Base-by-base conservation (phyloP, 257 asterid species). In the Solanum clarkiae region DNA sequence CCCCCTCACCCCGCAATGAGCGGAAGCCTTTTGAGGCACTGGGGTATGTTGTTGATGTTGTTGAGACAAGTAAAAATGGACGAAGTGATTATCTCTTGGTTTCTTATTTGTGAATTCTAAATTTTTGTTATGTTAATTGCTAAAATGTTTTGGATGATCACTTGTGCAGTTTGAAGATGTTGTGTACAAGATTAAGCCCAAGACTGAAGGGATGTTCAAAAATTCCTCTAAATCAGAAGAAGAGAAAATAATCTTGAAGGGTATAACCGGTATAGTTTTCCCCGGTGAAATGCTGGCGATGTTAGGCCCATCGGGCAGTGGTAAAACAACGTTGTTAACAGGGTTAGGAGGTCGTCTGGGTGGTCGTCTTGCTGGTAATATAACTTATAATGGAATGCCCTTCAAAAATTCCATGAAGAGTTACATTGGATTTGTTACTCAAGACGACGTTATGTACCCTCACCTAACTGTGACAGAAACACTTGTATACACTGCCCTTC, bases 291-390 rank as follows among this genome's bases (percentile, higher is more conserved):
- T 96, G 80, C 85, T 96, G 42, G 98, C 99, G 10, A 91, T 96
- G 97, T 89, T 96, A 42, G 99, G 98, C 4, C 99, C 98, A 4
- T 96, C 99, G 0, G 99, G 99, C 65, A 91, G 98, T 85, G 99
- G 99, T 80, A 94, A 94, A 84, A 93, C 99, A 1, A 96, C 99
- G 20, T 90, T 95, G 7, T 80, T 94, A 24, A 96, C 98, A 0
- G 97, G 95, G 0, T 80, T 96, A 2, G 98, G 98, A 1, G 98
- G 98, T 80, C 94, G 98, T 0, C 83, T 93, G 42, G 70, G 84
- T 14, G 94, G 97, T 32, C 68, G 40, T 20, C 92, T 93, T 10
- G 82, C 59, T 7, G 98, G 98, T 22, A 59, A 6, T 77, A 89
- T 93, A 2, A 90, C 93, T 57, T 94, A 90, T 89, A 96, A 92